A percentile compares a stretch with the other conserved stretches of the same genome.
Evolutionary conservation across 305 asterid species (phyloP).

Genomic region (Rubia tinctorum): DNA sequence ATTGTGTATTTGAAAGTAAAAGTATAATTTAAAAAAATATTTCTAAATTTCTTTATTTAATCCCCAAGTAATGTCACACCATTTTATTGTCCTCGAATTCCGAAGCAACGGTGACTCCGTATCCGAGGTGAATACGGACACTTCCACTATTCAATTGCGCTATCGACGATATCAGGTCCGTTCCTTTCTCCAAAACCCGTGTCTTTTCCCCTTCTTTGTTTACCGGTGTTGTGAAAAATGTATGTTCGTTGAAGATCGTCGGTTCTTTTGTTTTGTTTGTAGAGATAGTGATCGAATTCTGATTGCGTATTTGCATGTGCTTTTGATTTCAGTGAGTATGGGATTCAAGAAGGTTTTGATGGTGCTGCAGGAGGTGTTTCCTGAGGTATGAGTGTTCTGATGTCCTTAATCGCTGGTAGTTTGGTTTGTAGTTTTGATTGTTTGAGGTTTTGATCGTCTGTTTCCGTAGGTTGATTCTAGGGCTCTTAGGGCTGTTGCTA

Average conservation of each 20-base stretch:
- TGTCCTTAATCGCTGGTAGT: background rate
- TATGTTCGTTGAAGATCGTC: background rate
- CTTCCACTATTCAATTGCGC: background rate
- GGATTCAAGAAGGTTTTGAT: constrained; percentile 46
- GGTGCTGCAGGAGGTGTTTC: constrained; percentile 62
- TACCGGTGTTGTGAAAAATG: background rate
- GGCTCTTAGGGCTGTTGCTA: constrained; percentile 73
- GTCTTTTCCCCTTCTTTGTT: background rate
- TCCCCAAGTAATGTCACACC: background rate
- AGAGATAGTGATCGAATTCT: background rate
- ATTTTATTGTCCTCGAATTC: background rate
- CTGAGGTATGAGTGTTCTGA: constrained; percentile 45
- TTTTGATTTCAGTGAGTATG: constrained; percentile 35
- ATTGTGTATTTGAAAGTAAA: too few species aligned
- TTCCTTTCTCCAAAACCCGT: background rate
- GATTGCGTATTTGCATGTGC: constrained; percentile 28
- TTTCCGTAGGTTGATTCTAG: constrained; percentile 65
- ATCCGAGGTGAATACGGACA: background rate
- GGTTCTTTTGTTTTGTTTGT: background rate
- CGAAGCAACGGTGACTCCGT: background rate
- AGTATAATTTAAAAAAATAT: too few species aligned
- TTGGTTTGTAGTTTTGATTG: background rate
- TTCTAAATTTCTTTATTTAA: too few species aligned
- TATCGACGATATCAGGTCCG: background rate
- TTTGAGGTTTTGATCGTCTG: background rate